Percentiles rank a stretch among this genome's conserved stretches.
Evolutionary conservation across 2,329 filamentous ascomycete species (phyloP).

Genomic region (Fusarium agapanthi): DNA sequence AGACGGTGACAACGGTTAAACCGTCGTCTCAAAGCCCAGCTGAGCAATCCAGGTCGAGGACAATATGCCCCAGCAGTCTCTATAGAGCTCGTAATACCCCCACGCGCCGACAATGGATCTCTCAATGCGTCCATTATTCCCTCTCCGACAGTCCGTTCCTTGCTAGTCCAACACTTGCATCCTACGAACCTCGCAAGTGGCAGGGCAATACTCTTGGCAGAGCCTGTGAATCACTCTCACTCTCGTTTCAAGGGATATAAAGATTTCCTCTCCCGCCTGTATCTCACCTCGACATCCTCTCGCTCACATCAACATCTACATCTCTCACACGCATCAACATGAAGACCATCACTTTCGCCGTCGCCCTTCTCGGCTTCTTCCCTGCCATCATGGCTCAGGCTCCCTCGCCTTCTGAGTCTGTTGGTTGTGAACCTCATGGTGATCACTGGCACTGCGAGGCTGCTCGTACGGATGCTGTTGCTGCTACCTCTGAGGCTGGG

Average conservation of each 20-base stretch:
- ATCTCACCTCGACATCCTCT: background rate
- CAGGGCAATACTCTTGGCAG: slow-evolving; percentile 7
- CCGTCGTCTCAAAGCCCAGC: background rate
- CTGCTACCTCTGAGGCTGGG: background rate
- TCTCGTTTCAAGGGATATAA: slow-evolving; percentile 7
- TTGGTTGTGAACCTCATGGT: slow-evolving; percentile 36
- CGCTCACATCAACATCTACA: slow-evolving; percentile 9
- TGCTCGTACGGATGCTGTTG: slow-evolving; percentile 21
- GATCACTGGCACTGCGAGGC: slow-evolving; percentile 40
- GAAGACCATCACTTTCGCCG: slow-evolving; percentile 36
- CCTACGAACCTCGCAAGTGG: background rate
- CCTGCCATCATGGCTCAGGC: slow-evolving; percentile 33
- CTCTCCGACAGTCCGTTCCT: background rate
- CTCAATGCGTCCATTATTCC: background rate
- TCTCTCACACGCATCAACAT: slow-evolving; percentile 20
- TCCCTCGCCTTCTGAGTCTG: slow-evolving; percentile 39
- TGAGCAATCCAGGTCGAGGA: background rate
- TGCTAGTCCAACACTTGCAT: background rate
- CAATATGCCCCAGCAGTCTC: background rate
- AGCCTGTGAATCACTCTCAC: slow-evolving; percentile 1
- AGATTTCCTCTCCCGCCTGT: background rate
- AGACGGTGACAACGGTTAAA: background rate
- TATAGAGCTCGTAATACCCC: background rate
- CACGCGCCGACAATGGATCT: background rate
- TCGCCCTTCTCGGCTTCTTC: slow-evolving; percentile 37